Conservation (phyloP, 164 flowering plant genomes). For the Protea cynaroides region DNA sequence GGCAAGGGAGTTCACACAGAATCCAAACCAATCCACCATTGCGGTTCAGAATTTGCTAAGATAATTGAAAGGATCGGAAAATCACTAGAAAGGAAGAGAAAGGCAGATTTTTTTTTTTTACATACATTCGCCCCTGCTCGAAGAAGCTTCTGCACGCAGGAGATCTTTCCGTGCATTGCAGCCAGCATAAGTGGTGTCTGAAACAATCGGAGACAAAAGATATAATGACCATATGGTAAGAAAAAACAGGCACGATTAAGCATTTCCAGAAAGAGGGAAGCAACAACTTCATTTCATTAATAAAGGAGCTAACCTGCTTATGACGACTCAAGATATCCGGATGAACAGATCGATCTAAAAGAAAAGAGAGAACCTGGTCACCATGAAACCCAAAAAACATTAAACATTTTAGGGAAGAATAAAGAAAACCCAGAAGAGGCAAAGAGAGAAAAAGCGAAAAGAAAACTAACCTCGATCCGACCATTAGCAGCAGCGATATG, state of each 20-base stretch:
- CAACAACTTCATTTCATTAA: background rate
- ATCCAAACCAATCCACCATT: background rate
- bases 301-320: conserved; percentile 55
- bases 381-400: background rate
- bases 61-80: background rate
- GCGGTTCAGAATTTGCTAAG: background rate
- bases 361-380: conserved; percentile 56
- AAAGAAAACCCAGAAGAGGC: background rate
- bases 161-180: conserved; percentile 85
- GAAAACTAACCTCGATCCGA: conserved; percentile 54
- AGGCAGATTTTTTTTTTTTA: background rate
- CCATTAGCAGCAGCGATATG: conserved; percentile 60
- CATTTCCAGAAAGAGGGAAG: conserved; percentile 1
- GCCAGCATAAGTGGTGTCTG: conserved; percentile 99
- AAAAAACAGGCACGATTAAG: background rate
- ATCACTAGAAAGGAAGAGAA: background rate
- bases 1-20: background rate
- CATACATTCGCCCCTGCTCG: conserved; percentile 90
- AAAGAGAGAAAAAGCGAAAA: background rate
- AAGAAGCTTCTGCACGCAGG: conserved; percentile 73
- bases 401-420: background rate
- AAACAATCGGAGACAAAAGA: conserved; percentile 7
- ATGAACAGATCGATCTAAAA: conserved; percentile 53
- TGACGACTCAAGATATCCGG: conserved; percentile 80
- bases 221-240: background rate